Evolutionary conservation across 169 alveolate genomes (phyloP), one percentile per base, ranked within the genome.

Genomic region (Cryptosporidium baileyi): DNA sequence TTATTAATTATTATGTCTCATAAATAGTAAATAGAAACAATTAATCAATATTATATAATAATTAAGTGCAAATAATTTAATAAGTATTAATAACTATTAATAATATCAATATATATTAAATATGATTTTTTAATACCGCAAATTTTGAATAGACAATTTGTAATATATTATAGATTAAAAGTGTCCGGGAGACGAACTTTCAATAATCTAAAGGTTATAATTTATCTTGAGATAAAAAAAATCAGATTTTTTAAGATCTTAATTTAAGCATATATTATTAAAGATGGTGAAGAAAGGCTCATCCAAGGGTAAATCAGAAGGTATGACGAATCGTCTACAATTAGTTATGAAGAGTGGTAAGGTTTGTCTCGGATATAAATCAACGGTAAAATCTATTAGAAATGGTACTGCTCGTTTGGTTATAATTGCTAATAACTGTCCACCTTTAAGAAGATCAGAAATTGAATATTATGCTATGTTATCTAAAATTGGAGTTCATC

Each of bases 261-360:
- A n/a, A n/a, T n/a, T n/a, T n/a, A n/a, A n/a, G n/a, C n/a, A n/a
- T n/a, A n/a, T n/a, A n/a, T 5, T 57, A 26, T n/a, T 43, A 22
- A 93, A 89, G 61, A 93, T 94, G 96, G 96, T 90, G 61, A 94
- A 94, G 91, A 92, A 95, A 63, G 90, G 94, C 82, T 90, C 94
- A 65, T 82, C 92, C 47, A 95, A 94, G 89, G 95, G 94, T 61
- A 85, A 88, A 85, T 90, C 94, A 19, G 99, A 97, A 88, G 95
- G 95, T 93, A 96, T 97, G 89, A 96, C 97, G 94, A 90, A 95
- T 67, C 96, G 96, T 89, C 93, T 98, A 51, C 98, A 97, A 89
- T 95, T 98, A 81, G 99, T 96, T 74, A 96, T 98, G 97, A 97
- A 97, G 90, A 95, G 98, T 47, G 99, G 99, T 59, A 97, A 98